Evolutionary conservation across 345 rosid species (phyloP).

Genomic region (Euphorbia pulcherrima): DNA sequence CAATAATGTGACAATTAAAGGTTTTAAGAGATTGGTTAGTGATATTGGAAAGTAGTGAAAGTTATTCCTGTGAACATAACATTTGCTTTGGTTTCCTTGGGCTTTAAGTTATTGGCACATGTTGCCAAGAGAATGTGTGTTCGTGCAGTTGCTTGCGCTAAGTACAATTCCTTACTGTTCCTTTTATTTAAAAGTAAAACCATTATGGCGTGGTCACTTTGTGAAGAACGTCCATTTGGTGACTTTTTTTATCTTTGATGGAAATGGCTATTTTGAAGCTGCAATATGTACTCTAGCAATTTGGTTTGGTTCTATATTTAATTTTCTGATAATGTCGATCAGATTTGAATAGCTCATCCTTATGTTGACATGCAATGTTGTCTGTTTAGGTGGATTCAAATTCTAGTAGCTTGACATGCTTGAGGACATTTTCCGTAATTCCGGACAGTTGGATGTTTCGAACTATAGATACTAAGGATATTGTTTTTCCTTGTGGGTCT

Average conservation of each 20-base stretch:
- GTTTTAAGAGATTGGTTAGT: background rate
- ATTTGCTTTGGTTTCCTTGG: slow-evolving; percentile 1
- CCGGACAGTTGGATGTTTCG: background rate
- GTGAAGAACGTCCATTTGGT: background rate
- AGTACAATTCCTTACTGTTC: background rate
- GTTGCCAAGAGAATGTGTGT: background rate
- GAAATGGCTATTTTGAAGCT: background rate
- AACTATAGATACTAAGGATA: background rate
- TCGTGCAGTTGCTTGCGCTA: background rate
- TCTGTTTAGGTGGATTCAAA: background rate
- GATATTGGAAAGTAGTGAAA: background rate
- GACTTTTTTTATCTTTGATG: background rate
- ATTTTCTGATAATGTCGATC: background rate
- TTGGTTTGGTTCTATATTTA: background rate
- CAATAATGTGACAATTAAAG: background rate
- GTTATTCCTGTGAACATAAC: background rate
- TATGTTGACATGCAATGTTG: too few species aligned
- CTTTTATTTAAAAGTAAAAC: background rate
- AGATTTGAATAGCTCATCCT: background rate
- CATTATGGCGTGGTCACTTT: background rate
- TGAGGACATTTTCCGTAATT: slow-evolving; percentile 3
- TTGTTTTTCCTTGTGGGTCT: background rate
- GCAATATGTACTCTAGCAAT: background rate
- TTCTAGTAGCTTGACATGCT: background rate
- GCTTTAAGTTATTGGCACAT: background rate